Conservation (phyloP, 768 basidiomycete genomes). For the Pluteus cervinus region DNA sequence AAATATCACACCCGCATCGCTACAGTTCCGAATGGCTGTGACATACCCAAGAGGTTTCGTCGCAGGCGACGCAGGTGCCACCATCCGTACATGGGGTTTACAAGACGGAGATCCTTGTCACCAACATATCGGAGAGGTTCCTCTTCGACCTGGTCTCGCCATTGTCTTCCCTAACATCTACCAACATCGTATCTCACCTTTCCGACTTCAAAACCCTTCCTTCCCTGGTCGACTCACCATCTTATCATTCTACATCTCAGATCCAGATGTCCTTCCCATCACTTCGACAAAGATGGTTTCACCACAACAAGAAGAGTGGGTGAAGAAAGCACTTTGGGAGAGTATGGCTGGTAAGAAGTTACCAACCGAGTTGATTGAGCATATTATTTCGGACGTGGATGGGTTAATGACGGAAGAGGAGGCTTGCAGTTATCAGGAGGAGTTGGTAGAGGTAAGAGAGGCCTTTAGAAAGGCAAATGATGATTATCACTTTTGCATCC, state of each 20-base stretch:
- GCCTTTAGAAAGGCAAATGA: constrained; percentile 34
- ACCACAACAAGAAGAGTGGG: constrained; percentile 47
- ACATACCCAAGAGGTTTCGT: constrained; percentile 36
- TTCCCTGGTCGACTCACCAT: constrained; percentile 37
- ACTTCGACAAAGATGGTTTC: constrained; percentile 38
- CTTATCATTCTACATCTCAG: constrained; percentile 42
- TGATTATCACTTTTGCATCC: constrained; percentile 42
- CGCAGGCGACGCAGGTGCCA: constrained; percentile 40
- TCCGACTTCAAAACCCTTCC: constrained; percentile 32
- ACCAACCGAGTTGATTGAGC: constrained; percentile 38
- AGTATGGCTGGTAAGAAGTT: constrained; percentile 26
- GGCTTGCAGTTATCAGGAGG: constrained; percentile 24
- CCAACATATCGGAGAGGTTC: constrained; percentile 38
- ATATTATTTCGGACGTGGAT: constrained; percentile 30
- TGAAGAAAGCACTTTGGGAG: constrained; percentile 29
- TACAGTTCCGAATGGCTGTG: constrained; percentile 48
- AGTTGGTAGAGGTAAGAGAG: constrained; percentile 26
- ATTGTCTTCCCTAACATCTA: constrained; percentile 54
- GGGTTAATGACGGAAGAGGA: constrained; percentile 33
- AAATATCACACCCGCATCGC: constrained; percentile 29
- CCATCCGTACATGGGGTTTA: constrained; percentile 45
- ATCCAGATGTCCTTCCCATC: constrained; percentile 34
- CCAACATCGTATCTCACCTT: constrained; percentile 36
- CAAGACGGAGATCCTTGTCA: constrained; percentile 38
- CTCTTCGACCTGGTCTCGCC: constrained; percentile 28